phyloP scores from a whole-genome alignment of 2,329 filamentous ascomycete species.

The Fusarium dlaminii region DNA sequence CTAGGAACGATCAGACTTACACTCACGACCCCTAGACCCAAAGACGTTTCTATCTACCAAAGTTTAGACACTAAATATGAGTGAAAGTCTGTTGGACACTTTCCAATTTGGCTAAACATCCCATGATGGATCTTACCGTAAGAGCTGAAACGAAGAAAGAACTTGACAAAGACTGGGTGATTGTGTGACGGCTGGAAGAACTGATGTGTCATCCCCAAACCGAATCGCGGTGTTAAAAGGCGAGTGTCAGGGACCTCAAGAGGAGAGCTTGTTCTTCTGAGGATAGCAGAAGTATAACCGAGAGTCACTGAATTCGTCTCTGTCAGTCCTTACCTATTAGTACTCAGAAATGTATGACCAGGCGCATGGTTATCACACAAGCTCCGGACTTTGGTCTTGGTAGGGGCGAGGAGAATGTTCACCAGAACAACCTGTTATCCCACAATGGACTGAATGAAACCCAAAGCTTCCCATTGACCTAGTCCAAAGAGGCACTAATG shows the following conservation, averaged over 20 bases:
- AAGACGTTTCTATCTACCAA: background rate
- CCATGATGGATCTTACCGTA: background rate
- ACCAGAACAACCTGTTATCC: background rate
- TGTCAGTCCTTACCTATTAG: background rate
- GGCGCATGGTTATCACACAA: background rate
- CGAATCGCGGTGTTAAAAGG: background rate
- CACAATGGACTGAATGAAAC: background rate
- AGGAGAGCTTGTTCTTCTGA: background rate
- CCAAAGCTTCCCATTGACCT: background rate
- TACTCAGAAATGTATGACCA: background rate
- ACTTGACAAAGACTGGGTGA: background rate
- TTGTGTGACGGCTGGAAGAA: background rate
- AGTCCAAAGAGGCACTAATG: background rate
- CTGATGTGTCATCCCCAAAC: background rate
- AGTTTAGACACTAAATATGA: background rate
- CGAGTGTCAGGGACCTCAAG: background rate
- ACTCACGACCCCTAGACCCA: background rate
- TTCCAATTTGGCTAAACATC: background rate
- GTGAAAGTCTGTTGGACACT: background rate
- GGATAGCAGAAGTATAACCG: background rate
- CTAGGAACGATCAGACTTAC: background rate
- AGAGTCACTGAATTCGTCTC: background rate
- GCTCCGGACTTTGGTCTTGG: background rate
- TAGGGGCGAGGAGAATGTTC: background rate
- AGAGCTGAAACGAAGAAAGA: background rate